These are phyloP conservation scores for Zygoascus flipseniorum DNA, from an alignment of 805 yeast species.

Conservation along the genomic window DNA sequence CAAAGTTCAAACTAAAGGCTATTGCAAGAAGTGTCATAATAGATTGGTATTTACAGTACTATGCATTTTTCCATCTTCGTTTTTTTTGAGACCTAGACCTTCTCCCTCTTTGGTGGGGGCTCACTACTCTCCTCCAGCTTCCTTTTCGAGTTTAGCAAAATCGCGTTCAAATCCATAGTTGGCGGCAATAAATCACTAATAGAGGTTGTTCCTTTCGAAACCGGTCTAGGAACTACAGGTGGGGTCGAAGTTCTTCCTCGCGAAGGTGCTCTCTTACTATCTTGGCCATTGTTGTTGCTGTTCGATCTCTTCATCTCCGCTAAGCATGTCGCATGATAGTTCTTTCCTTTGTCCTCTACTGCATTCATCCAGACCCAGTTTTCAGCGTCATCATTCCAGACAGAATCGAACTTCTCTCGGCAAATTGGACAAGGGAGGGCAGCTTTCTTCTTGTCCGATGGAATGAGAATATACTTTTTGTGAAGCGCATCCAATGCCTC, in stretches of 20 bases:
- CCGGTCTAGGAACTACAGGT: neutral
- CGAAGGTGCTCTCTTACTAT: neutral
- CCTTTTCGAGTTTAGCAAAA: conserved; percentile 3
- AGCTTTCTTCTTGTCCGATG: conserved; percentile 53
- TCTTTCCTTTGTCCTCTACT: conserved; percentile 38
- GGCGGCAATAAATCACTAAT: conserved; percentile 4
- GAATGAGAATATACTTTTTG: conserved; percentile 53
- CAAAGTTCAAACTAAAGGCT: too few species aligned
- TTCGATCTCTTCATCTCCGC: conserved; percentile 42
- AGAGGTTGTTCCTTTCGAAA: neutral
- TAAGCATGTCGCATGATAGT: conserved; percentile 62
- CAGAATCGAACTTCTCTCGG: conserved; percentile 53
- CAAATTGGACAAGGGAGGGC: conserved; percentile 59
- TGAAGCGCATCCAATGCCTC: conserved; percentile 28
- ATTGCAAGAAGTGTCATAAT: too few species aligned
- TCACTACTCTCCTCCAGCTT: conserved; percentile 6
- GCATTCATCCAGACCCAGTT: conserved; percentile 81
- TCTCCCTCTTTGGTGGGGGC: conserved; percentile 2
- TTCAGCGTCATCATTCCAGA: conserved; percentile 63
- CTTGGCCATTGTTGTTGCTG: conserved; percentile 1
- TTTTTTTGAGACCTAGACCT: neutral
- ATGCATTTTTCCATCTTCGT: neutral
- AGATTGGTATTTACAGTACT: neutral
- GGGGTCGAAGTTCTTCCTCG: conserved; percentile 1
- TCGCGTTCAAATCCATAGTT: conserved; percentile 5